phyloP scores from a whole-genome alignment of 2,329 filamentous ascomycete genomes.

The Emmonsiellopsis sp. region DNA sequence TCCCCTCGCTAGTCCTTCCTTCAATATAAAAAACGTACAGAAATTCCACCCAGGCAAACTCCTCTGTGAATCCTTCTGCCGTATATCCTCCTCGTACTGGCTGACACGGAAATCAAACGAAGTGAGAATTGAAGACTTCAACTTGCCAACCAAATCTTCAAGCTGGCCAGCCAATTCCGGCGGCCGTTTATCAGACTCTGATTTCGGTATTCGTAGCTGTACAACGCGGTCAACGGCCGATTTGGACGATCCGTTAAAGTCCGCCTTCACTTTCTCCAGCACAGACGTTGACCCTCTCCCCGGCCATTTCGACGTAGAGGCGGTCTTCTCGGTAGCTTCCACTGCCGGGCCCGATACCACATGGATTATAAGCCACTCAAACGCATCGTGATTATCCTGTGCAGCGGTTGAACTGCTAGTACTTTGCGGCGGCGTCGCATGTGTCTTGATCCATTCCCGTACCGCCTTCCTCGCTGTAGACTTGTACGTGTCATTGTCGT shows the following conservation, averaged over 20 bases:
- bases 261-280: conserved; percentile 77
- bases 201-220: conserved; percentile 65
- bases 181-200: conserved; percentile 54
- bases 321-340: conserved; percentile 54
- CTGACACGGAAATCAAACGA: conserved; percentile 86
- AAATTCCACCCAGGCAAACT: conserved; percentile 95
- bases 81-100: conserved; percentile 96
- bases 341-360: conserved; percentile 89
- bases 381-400: conserved; percentile 91
- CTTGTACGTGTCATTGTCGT: conserved; percentile 94
- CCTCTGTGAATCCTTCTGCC: conserved; percentile 82
- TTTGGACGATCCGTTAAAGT: conserved; percentile 78
- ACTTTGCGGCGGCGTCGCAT: conserved; percentile 51
- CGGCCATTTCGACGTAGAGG: conserved; percentile 62
- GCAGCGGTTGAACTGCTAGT: conserved; percentile 45
- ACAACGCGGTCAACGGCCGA: conserved; percentile 66
- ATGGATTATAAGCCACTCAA: conserved; percentile 90
- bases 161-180: conserved; percentile 76
- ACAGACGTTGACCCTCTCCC: conserved; percentile 70
- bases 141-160: conserved; percentile 72
- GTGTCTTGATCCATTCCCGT: conserved; percentile 80
- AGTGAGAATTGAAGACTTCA: conserved; percentile 76
- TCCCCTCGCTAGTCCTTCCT: conserved; percentile 84
- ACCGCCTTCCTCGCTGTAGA: conserved; percentile 65
- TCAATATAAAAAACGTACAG: conserved; percentile 96